Evolutionary conservation across 768 basidiomycete species (phyloP).

Genomic region (Suillus lakei): DNA sequence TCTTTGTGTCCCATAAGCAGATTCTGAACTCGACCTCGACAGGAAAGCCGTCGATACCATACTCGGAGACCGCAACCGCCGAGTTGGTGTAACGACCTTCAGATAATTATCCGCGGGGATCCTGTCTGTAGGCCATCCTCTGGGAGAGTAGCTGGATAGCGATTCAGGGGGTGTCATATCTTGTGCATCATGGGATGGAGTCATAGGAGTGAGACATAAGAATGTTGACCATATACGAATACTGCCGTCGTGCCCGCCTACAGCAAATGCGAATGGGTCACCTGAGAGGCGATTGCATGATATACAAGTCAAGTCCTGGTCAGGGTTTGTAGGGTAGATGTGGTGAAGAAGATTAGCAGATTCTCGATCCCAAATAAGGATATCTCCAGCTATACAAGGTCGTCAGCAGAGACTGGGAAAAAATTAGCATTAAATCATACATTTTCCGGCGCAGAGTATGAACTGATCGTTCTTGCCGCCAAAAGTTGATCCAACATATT

Average conservation of each 20-base stretch:
- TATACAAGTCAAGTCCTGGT: constrained; percentile 75
- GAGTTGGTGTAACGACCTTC: neutral
- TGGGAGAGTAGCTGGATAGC: constrained; percentile 12
- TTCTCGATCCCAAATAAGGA: constrained; percentile 87
- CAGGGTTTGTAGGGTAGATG: constrained; percentile 62
- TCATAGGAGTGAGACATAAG: neutral
- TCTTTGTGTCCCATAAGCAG: neutral
- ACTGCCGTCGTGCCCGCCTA: constrained; percentile 77
- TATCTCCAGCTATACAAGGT: constrained; percentile 64
- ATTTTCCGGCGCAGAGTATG: constrained; percentile 78
- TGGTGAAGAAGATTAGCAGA: constrained; percentile 74
- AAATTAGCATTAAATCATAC: constrained; percentile 36
- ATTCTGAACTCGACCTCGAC: constrained; percentile 2
- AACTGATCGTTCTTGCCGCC: constrained; percentile 81
- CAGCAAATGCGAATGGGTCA: constrained; percentile 58
- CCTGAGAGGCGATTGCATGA: constrained; percentile 76
- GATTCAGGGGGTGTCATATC: neutral
- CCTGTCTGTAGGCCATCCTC: constrained; percentile 1
- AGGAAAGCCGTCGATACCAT: constrained; percentile 1
- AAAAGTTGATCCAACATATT: constrained; percentile 85
- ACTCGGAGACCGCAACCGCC: constrained; percentile 4
- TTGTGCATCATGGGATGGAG: neutral
- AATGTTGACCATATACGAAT: constrained; percentile 72
- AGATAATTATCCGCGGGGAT: neutral
- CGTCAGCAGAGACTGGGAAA: constrained; percentile 6